A percentile compares a stretch with the other conserved stretches of the same genome.
These are phyloP conservation scores for Juglanconis sp. DNA, from an alignment of 2,329 filamentous ascomycete species.

Conservation along the genomic window DNA sequence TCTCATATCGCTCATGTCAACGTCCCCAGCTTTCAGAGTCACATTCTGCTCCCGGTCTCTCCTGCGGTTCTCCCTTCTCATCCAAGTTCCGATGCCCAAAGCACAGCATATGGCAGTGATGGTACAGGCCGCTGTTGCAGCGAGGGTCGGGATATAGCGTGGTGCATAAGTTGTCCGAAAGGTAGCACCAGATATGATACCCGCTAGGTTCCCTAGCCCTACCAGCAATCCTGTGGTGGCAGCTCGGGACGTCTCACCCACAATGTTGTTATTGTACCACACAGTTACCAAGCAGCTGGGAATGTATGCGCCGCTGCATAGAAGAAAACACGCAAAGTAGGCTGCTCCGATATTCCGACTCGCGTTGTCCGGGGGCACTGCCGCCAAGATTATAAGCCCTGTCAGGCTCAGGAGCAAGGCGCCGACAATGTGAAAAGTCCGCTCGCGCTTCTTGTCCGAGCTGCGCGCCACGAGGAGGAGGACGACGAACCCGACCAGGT, in stretches of 20 bases:
- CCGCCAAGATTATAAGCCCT: constrained; percentile 40
- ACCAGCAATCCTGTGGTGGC: constrained; percentile 46
- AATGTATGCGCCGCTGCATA: constrained; percentile 43
- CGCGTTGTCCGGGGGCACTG: constrained; percentile 38
- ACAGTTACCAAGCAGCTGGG: constrained; percentile 44
- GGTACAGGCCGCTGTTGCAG: constrained; percentile 38
- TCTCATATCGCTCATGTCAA: constrained; percentile 35
- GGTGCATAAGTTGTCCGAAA: constrained; percentile 47
- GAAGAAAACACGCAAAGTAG: constrained; percentile 49
- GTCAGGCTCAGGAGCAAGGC: constrained; percentile 36
- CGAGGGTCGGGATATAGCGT: constrained; percentile 44
- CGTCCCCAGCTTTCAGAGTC: constrained; percentile 32
- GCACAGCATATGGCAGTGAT: constrained; percentile 38
- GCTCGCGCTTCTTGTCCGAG: constrained; percentile 42
- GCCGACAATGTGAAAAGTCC: constrained; percentile 42
- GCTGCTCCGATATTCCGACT: constrained; percentile 36
- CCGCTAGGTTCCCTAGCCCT: constrained; percentile 46
- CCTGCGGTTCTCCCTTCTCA: constrained; percentile 40
- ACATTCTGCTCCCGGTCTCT: constrained; percentile 36
- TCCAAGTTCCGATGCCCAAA: constrained; percentile 39
- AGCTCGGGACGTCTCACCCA: constrained; percentile 46
- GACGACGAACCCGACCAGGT: constrained; percentile 43
- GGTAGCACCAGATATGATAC: constrained; percentile 41
- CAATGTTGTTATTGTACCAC: constrained; percentile 53
- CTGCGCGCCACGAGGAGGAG: constrained; percentile 41